Evolutionary conservation across 306 rosid genomes (phyloP).

Genomic region (Quercus aquifolioides): DNA sequence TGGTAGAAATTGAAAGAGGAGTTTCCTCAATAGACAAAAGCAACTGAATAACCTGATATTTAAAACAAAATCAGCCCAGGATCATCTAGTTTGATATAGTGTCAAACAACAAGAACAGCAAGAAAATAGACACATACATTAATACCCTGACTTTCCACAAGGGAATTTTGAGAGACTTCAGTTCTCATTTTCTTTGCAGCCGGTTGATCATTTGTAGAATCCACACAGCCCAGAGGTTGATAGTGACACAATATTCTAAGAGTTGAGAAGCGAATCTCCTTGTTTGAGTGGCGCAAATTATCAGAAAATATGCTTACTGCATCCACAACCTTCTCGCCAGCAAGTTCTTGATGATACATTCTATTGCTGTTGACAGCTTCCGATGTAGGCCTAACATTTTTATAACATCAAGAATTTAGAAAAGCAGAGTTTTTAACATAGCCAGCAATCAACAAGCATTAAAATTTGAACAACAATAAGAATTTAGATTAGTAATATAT

Average conservation of each 20-base stretch:
- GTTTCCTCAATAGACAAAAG: conserved; percentile 77
- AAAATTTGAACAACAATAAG: conserved; percentile 2
- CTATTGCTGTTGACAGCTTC: conserved; percentile 38
- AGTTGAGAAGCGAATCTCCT: conserved; percentile 65
- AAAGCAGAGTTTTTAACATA: background rate
- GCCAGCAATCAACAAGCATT: background rate
- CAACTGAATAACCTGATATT: conserved; percentile 62
- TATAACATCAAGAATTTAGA: conserved; percentile 20
- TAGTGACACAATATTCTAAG: conserved; percentile 67
- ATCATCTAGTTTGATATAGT: conserved; percentile 2
- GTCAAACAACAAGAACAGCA: conserved; percentile 11
- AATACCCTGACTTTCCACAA: conserved; percentile 21
- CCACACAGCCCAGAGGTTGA: conserved; percentile 38
- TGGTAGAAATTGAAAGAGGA: conserved; percentile 64
- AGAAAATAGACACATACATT: conserved; percentile 47
- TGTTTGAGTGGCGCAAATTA: conserved; percentile 63
- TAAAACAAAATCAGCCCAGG: conserved; percentile 24
- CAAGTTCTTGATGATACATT: conserved; percentile 50
- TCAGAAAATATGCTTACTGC: conserved; percentile 55
- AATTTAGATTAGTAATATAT: background rate
- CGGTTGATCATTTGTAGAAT: conserved; percentile 41
- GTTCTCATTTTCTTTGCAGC: conserved; percentile 49
- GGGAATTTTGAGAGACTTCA: conserved; percentile 38
- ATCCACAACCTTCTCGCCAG: conserved; percentile 27
- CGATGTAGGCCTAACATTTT: conserved; percentile 40